Base-by-base conservation (phyloP, 1,139 yeast genomes). In the Debaryomyces coudertii region DNA sequence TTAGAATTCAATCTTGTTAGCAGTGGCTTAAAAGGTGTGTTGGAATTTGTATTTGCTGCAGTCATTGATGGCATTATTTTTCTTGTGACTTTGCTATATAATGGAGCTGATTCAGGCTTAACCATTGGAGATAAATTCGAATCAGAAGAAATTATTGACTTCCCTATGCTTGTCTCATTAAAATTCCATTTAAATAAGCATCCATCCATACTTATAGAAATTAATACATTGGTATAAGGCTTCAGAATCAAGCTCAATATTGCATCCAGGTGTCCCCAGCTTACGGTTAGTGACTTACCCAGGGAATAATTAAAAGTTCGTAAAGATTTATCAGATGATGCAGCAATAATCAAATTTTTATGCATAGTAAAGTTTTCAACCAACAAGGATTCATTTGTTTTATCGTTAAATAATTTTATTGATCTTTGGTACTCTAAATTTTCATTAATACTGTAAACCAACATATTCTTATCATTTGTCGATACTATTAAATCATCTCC, bases 191-290 rank as follows among this genome's bases (percentile, higher is more conserved):
- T 59, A 46, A 80, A 79, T 42, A 79, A 54, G 53, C 85, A 79
- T 0, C 84, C 85, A 52, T 76, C 83, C 7, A 64, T 63, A 18
- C 83, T 75, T 16, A 78, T 64, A 0, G 82, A 68, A 1, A 77
- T 53, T 29, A 79, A 56, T 3, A 54, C 58, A 16, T 62, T 60
- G 7, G 51, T 52, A 1, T 56, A 47, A 5, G 54, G 47, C 2
- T 51, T 45, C 29, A 63, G 53, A 1, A 66, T 53, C 11, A 85
- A 53, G 0, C 79, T 77, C 4, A 78, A 57, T 6, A 83, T 71
- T 1, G 76, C 64, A 40, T 83, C 89, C 52, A 85, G 80, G 53
- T 84, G 90, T 0, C 87, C 92, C 86, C 87, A 85, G 33, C 71
- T 77, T 0, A 76, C 69, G 9, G 79, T 71, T 9, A 80, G 40